phyloP scores from a whole-genome alignment of 495 filamentous ascomycete species.

The Cetradonia linearis region DNA sequence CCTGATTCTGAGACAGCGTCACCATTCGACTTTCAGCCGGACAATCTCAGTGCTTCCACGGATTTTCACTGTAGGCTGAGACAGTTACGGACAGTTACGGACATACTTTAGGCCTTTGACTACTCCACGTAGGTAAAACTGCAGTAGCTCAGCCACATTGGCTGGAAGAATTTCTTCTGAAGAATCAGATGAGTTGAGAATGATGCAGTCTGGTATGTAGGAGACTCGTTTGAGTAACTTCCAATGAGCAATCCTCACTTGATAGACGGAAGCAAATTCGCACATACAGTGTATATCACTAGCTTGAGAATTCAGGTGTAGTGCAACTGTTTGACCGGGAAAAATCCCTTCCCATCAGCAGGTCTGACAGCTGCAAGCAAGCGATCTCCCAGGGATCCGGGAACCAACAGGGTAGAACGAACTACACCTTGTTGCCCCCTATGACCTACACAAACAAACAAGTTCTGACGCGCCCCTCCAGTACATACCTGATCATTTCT shows the following conservation, averaged over 20 bases:
- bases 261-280: not conserved
- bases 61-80: not conserved
- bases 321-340: constrained; percentile 10
- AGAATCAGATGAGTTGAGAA: not conserved
- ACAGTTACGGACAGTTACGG: not conserved
- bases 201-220: not conserved
- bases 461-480: constrained; percentile 1
- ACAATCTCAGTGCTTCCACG: not conserved
- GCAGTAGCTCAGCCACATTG: not conserved
- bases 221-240: not conserved
- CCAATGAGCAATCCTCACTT: not conserved
- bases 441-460: constrained; percentile 6
- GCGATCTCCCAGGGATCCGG: constrained; percentile 4
- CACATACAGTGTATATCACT: constrained; percentile 2
- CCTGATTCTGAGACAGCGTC: not conserved
- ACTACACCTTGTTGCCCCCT: not conserved
- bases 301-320: constrained; percentile 8
- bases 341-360: constrained; percentile 6
- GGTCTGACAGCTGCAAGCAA: constrained; percentile 17
- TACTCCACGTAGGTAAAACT: not conserved
- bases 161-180: not conserved
- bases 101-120: not conserved
- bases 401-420: constrained; percentile 9
- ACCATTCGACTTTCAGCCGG: not conserved
- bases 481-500: constrained; percentile 2